Percentiles rank a stretch among this genome's conserved stretches.
Conservation (phyloP, 306 rosid species). For the Cucurbita maxima region DNA sequence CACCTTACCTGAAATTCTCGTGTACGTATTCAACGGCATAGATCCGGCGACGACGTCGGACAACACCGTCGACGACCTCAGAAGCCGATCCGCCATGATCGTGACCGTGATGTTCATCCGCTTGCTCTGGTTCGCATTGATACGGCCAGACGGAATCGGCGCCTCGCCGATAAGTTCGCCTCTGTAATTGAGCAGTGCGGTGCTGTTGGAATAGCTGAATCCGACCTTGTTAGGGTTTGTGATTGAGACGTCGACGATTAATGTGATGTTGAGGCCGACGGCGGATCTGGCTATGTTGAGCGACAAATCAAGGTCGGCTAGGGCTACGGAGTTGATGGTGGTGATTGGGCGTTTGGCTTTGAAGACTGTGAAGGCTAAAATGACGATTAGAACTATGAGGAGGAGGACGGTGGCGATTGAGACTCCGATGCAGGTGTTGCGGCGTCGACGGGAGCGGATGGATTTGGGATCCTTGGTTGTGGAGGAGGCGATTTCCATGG, state of each 20-base stretch:
- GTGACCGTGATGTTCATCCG: conserved; percentile 28
- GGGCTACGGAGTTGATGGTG: conserved; percentile 8
- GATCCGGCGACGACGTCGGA: conserved; percentile 22
- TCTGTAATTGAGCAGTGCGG: conserved; percentile 34
- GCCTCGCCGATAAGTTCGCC: conserved; percentile 45
- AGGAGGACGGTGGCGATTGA: neutral
- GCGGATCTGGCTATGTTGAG: conserved; percentile 1
- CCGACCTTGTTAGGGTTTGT: conserved; percentile 40
- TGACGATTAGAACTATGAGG: conserved; percentile 1
- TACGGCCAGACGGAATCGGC: conserved; percentile 20
- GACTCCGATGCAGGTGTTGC: conserved; percentile 10
- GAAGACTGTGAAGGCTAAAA: conserved; percentile 37
- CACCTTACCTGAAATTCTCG: conserved; percentile 26
- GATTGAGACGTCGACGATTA: conserved; percentile 22
- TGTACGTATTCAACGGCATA: conserved; percentile 27
- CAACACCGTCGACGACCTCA: conserved; percentile 9
- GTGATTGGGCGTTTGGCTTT: conserved; percentile 23
- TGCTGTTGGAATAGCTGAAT: conserved; percentile 23
- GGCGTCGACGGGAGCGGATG: conserved; percentile 7
- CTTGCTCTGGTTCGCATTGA: conserved; percentile 16
- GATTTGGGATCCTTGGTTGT: neutral
- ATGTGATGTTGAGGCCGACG: conserved; percentile 29
- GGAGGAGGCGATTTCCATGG: neutral
- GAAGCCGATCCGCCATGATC: conserved; percentile 40
- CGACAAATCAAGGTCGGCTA: conserved; percentile 17